phyloP scores from a whole-genome alignment of 768 basidiomycete species.

The Leccinum pellstonianum region DNA sequence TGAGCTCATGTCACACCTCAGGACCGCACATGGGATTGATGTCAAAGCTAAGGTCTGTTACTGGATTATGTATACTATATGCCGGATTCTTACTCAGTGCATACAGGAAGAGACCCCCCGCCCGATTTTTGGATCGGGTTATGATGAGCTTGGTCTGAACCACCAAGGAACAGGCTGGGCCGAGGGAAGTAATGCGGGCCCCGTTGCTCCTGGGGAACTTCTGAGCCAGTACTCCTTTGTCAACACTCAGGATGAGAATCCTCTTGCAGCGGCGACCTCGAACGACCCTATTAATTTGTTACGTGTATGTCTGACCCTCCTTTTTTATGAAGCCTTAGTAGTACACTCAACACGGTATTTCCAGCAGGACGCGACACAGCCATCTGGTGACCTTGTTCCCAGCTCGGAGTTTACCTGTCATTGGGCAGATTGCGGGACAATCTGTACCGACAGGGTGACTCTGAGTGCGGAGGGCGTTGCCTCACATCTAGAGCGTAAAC shows the following conservation, averaged over 20 bases:
- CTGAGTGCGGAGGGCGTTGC: neutral
- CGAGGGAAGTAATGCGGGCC: neutral
- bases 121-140: neutral
- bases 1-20: neutral
- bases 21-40: neutral
- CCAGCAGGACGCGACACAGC: conserved; percentile 3
- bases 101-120: neutral
- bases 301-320: neutral
- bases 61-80: neutral
- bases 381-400: neutral
- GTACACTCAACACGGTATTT: neutral
- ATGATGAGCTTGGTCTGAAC: neutral
- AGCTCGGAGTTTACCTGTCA: conserved; percentile 1
- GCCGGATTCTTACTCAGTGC: neutral
- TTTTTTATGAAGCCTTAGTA: neutral
- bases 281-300: neutral
- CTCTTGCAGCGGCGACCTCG: no score
- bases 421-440: neutral
- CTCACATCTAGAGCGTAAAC: neutral
- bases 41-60: neutral
- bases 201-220: neutral
- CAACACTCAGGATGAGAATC: neutral
- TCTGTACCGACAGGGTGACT: conserved; percentile 2
- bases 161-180: neutral
- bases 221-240: neutral